phyloP scores from a whole-genome alignment of 192 early-diverging fungal genomes.

The Umbelopsis sp. region DNA sequence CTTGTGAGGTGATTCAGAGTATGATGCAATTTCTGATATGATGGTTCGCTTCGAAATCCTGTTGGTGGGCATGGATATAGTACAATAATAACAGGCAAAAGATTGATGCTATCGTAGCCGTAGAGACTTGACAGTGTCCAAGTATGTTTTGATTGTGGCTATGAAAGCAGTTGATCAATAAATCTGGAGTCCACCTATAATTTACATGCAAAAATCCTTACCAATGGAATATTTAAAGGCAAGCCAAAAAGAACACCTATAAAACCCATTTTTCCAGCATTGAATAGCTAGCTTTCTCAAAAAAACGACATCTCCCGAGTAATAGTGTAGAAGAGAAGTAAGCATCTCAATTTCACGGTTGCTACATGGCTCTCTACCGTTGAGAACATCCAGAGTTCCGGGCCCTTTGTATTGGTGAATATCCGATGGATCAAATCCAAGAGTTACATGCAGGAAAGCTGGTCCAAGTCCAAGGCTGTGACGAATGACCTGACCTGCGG shows the following conservation, averaged over 20 bases:
- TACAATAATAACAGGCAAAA: too few relatives aligned
- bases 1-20: too few relatives aligned
- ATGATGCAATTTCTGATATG: too few relatives aligned
- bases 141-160: too few relatives aligned
- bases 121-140: too few relatives aligned
- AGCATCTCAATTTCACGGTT: not conserved
- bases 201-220: not conserved
- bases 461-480: not conserved
- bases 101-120: too few relatives aligned
- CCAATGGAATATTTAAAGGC: not conserved
- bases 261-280: not conserved
- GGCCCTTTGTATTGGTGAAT: slow-evolving; percentile 30
- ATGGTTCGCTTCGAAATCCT: too few relatives aligned
- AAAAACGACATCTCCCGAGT: not conserved
- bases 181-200: not conserved
- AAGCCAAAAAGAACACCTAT: not conserved
- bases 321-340: not conserved
- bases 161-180: too few relatives aligned
- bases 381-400: not conserved
- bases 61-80: too few relatives aligned
- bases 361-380: not conserved
- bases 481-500: slow-evolving; percentile 27
- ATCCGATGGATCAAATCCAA: slow-evolving; percentile 29
- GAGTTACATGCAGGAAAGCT: slow-evolving; percentile 25
- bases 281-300: not conserved